Evolutionary conservation across 441 rosid genomes (phyloP), one percentile per base, ranked within the genome.

Genomic region (California macrophylla): DNA sequence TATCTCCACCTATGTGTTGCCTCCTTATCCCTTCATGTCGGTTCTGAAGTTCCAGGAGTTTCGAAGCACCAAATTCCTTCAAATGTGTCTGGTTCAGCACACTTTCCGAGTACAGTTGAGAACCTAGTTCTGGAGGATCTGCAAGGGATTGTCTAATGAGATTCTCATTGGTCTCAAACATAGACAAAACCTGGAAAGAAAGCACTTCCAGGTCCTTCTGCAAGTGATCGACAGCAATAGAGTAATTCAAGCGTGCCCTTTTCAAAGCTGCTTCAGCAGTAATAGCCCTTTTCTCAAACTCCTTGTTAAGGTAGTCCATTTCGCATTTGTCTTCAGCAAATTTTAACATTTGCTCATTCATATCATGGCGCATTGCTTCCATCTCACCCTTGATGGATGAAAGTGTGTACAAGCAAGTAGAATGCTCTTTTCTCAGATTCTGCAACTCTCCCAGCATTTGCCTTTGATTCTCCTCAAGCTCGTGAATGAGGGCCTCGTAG

Each of bases 201-300:
- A 95, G 97, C 65, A 90, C 76, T 76, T 92, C 96, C 20, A 95
- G 99, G 82, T 95, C 99, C 80, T 90, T 95, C 87, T 95, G 99
- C 74, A 92, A 78, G 80, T 92, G 95, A 77, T 84, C 84, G 71
- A 95, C 98, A 9, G 99, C 98, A 69, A 95, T 89, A 54, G 98
- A 95, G 79, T 90, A 95, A 81, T 95, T 92, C 75, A 92, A 80
- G 36, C 96, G 91, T 20, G 98, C 99, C 87, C 99, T 89, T 83
- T 84, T 92, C 34, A 95, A 90, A 45, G 98, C 91, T 52, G 91
- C 87, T 83, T 95, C 98, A 61, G 95, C 89, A 82, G 84, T 78
- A 64, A 67, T 12, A 75, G 97, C 87, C 80, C 95, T 85, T 78
- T 86, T 86, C 80, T 95, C 96, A 58, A 92, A 85, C 79, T 89